Evolutionary conservation across 176 grass and related monocot species (phyloP), one percentile per base, ranked within the genome.

Genomic region (Eragrostis curvula): DNA sequence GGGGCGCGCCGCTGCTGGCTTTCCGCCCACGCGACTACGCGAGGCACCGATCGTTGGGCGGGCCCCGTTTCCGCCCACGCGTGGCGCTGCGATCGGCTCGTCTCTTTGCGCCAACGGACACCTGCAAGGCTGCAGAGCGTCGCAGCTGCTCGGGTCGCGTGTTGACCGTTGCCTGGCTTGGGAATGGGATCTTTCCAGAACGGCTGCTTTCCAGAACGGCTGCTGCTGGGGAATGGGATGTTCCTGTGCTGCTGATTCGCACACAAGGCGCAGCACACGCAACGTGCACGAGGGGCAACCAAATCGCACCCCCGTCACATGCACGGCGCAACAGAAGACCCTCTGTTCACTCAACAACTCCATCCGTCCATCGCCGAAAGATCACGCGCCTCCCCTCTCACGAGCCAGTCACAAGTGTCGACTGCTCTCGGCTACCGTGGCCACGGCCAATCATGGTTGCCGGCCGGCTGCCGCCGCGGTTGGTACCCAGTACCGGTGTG

Each of bases 81-180:
- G 21, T 13, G n/a, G n/a, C n/a, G n/a, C n/a, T n/a, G n/a, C n/a
- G n/a, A n/a, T n/a, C n/a, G n/a, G n/a, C n/a, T n/a, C n/a, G n/a
- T n/a, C n/a, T n/a, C n/a, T n/a, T n/a, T n/a, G n/a, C n/a, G n/a
- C 56, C 74, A 77, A 61, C 74, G 74, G 74, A 77, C 56, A 75
- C 73, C 73, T 75, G 73, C 73, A 66, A 15, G 17, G 51, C 51
- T 11, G 9, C 9, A 9, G 10, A 12, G 46, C 46, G 46, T 47
- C 5, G 17, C 51, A 53, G 51, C 4, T 53, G 51, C 4, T 53
- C 20, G 17, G 52, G 72, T 23, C 30, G 53, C 12, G 20, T 43
- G 8, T 76, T 61, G 39, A 29, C 74, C 56, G 74, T 77, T 77
- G 74, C 74, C n/a, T 14, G 12, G n/a, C 1, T n/a, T 70, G 66